Evolutionary conservation across 2,329 filamentous ascomycete genomes (phyloP), one percentile per base, ranked within the genome.

Genomic region (Pseudogymnoascus sp.): DNA sequence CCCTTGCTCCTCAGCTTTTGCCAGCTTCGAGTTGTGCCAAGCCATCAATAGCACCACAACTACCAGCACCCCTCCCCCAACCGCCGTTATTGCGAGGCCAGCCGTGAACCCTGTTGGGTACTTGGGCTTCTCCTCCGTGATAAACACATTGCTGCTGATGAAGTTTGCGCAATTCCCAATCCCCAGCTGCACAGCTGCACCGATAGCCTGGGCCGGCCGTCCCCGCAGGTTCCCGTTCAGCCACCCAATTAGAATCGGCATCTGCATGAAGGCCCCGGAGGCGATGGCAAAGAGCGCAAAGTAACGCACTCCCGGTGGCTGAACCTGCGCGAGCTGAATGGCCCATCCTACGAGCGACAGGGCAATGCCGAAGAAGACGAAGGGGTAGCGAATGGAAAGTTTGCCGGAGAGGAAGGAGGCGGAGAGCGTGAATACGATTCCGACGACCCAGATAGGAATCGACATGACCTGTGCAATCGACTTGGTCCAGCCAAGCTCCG

Each of bases 91-190:
- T 2, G 65, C 71, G 11, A 77, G 64, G 9, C 74, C 74, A 2
- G 70, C 72, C 1, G 70, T 69, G 64, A 74, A 74, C 1, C 75
- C 76, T 0, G 72, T 72, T 1, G 68, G 69, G 61, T 76, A 78
- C 5, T 63, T 67, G 3, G 75, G 76, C 2, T 70, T 66, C 64
- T 78, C 68, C 3, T 60, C 62, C 8, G 68, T 70, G 63, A 78
- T 73, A 63, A 78, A 78, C 5, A 78, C 69, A 61, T 76, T 76
- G 25, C 71, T 69, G 4, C 71, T 72, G 6, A 78, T 68, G 59
- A 78, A 74, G 57, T 75, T 76, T 57, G 74, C 76, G 61, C 74
- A 76, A 65, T 77, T 78, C n/a, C 75, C 76, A 18, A 78, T 74
- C 2, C 74, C 74, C 2, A 74, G 68, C 66, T 75, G 73, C 65